Percentiles rank a stretch among this genome's conserved stretches.
Evolutionary conservation across 495 filamentous ascomycete species (phyloP).

Genomic region (Lasiosphaeria ovina): DNA sequence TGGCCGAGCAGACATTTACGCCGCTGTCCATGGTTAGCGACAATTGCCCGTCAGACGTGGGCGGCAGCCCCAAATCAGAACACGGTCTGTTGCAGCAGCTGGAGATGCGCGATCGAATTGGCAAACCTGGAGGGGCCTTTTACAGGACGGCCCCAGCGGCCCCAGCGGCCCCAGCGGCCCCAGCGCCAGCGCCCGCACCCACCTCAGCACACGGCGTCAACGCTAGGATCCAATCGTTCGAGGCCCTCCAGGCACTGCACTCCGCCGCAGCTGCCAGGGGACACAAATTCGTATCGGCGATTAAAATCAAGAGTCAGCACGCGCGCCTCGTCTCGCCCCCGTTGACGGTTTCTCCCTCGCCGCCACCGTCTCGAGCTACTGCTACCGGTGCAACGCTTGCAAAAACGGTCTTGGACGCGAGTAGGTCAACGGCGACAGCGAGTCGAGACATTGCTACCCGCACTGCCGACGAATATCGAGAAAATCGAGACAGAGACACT

Average conservation of each 20-base stretch:
- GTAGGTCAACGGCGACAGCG: background rate
- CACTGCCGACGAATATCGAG: conserved; percentile 1
- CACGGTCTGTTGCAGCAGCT: background rate
- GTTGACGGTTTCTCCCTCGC: conserved; percentile 20
- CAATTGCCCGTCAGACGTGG: conserved; percentile 21
- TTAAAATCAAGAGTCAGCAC: conserved; percentile 17
- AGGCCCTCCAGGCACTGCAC: conserved; percentile 29
- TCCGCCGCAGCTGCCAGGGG: conserved; percentile 20
- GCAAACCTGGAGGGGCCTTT: background rate
- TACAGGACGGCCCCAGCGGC: conserved; percentile 1
- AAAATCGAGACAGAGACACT: background rate
- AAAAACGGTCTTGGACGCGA: conserved; percentile 5
- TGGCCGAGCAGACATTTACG: conserved; percentile 40
- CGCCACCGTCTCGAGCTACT: conserved; percentile 21
- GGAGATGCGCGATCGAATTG: background rate
- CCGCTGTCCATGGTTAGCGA: conserved; percentile 46
- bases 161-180: conserved; percentile 1
- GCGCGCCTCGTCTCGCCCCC: conserved; percentile 20
- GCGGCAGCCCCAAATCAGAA: conserved; percentile 1
- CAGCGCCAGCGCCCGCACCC: conserved; percentile 11
- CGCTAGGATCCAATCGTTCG: conserved; percentile 34
- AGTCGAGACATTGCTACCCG: background rate
- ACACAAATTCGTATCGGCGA: conserved; percentile 25
- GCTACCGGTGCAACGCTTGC: background rate
- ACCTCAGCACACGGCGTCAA: conserved; percentile 21